Base-by-base conservation (phyloP, 495 filamentous ascomycete genomes). In the Lineolata rhizophorae region DNA sequence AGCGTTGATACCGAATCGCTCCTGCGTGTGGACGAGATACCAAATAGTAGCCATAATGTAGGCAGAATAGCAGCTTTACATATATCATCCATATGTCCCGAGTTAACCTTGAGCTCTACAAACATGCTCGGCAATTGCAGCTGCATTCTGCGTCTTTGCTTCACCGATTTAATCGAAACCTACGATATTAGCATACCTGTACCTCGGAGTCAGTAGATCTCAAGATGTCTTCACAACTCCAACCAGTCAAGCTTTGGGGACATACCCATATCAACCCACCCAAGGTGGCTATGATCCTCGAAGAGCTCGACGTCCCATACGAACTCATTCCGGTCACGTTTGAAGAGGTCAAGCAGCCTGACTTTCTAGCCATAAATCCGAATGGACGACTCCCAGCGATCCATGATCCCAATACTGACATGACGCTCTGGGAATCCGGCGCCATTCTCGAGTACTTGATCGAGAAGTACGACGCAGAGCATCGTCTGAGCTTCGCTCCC, bases 381-480 rank as follows among this genome's bases (percentile, higher is more conserved):
- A 82, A 83, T 50, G 76, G 76, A 31, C 72, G 78, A 1, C 31
- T 72, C 8, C 72, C 62, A 20, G 53, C 59, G 28, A 67, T 80
- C 34, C 48, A 73, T 29, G 76, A 80, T 46, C 61, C 66, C 15
- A 80, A 83, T 54, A 73, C 64, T 0, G 61, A 53, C 35, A 51
- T 74, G 38, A 68, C 54, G 0, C 43, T 82, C 9, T 80, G 72
- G 70, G 75, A 81, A 43, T 72, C 67, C 3, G 76, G 73, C 33
- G 76, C 77, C 11, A 78, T 79, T 48, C 36, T 79, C 30, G 29
- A 47, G 15, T 53, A 53, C 22, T 42, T 53, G 3, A 18, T 49
- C 35, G 48, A 49, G 3, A 33, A 26, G 2, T 53, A 53, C 30
- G 50, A 53, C 38, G 50, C 36, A 25, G 33, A 43, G 15, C 8